Base-by-base conservation (phyloP, 805 yeast species). In the Saccharomycopsis sp. region DNA sequence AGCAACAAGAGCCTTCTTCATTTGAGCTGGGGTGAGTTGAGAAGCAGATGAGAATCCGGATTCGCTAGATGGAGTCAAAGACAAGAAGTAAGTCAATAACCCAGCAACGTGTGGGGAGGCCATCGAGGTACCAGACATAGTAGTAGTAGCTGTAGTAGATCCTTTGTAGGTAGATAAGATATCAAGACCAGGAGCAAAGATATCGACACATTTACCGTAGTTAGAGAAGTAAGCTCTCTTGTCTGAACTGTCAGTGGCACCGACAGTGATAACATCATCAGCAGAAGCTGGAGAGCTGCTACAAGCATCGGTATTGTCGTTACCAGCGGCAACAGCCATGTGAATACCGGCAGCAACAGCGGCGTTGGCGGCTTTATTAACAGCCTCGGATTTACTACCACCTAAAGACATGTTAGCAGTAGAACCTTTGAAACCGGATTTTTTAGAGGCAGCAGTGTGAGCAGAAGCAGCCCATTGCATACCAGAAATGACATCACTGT, bases 51-150 rank as follows among this genome's bases (percentile, higher is more conserved):
- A 38, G 34, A 80, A 87, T 69, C 82, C 83, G 55, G 91, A 85
- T 54, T 78, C 82, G 14, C 83, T 71, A 52, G 81, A 86, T 64
- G 97, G 96, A 75, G 87, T 89, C 72, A 91, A 81, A 3, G 96
- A 86, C 70, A 92, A 77, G 75, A 83, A 93, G 79, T 93, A 93
- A 7, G 97, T 82, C 68, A 91, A 83, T 71, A 93, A 79, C 66
- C 99, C 99, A 61, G 91, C 86, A 65, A 92, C 92, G 69, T 91
- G 97, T 52, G 99, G 98, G 44, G 97, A 87, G 22, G 98, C 97
- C 99, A 93, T 93, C 15, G 98, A 93, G 9, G 97, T 93, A 74
- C 99, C 99, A 44, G 96, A 87, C 70, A 88, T 78, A 47, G 89
- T 82, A 52, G 94, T 91, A 64, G 93, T 86, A 50, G 91, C 88